These are phyloP conservation scores for Lichtheimia hyalospora DNA, from an alignment of 371 early-diverging fungal genomes.

Conservation along the genomic window DNA sequence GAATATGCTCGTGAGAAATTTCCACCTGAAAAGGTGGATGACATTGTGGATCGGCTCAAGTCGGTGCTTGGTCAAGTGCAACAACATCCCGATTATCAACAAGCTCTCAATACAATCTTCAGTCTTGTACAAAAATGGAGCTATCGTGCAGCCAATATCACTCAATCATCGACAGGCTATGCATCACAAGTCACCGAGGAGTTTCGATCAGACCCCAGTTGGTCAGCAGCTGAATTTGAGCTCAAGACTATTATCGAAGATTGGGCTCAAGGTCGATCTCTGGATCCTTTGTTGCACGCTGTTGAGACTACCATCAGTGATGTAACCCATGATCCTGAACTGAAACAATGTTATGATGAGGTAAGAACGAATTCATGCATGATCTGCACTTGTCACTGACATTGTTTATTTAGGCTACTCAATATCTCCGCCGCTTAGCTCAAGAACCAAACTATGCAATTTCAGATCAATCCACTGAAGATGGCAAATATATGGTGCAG, in stretches of 20 bases:
- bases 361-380: slow-evolving; percentile 5
- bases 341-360: slow-evolving; percentile 33
- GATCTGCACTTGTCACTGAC: not conserved
- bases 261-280: slow-evolving; percentile 52
- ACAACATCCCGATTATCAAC: slow-evolving; percentile 50
- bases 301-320: slow-evolving; percentile 32
- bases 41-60: slow-evolving; percentile 44
- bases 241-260: slow-evolving; percentile 52
- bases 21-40: slow-evolving; percentile 44
- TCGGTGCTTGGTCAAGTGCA: slow-evolving; percentile 48
- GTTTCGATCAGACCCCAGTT: slow-evolving; percentile 26
- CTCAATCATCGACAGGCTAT: not conserved
- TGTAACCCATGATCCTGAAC: slow-evolving; percentile 29
- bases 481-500: slow-evolving; percentile 30
- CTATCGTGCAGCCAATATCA: slow-evolving; percentile 15
- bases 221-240: slow-evolving; percentile 36
- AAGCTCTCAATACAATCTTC: slow-evolving; percentile 46
- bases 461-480: slow-evolving; percentile 23
- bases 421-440: slow-evolving; percentile 23
- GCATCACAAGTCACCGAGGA: slow-evolving; percentile 8
- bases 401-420: slow-evolving; percentile 2
- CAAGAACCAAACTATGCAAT: slow-evolving; percentile 30
- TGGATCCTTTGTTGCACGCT: slow-evolving; percentile 42
- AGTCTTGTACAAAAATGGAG: slow-evolving; percentile 40
- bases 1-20: slow-evolving; percentile 26